Evolutionary conservation across 2,329 filamentous ascomycete genomes (phyloP).

Genomic region (Camptophora hylomeconis): DNA sequence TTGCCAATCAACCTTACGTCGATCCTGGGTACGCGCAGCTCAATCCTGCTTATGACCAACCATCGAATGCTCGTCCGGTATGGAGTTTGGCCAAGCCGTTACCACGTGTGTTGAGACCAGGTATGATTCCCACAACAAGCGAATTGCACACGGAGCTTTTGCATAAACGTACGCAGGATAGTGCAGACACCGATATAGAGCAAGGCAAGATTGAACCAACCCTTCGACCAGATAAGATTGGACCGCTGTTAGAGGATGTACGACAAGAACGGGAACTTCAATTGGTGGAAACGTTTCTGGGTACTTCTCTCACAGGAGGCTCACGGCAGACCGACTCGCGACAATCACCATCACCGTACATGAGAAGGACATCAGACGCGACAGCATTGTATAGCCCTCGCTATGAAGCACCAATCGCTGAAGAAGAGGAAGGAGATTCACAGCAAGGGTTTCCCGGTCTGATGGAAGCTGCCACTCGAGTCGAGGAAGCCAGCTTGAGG

Average conservation of each 20-base stretch:
- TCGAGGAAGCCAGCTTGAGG: conserved; percentile 15
- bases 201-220: conserved; percentile 8
- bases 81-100: conserved; percentile 42
- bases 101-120: conserved; percentile 39
- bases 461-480: conserved; percentile 6
- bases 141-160: conserved; percentile 22
- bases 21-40: conserved; percentile 40
- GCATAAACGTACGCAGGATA: conserved; percentile 3
- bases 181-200: conserved; percentile 5
- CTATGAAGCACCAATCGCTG: conserved; percentile 5
- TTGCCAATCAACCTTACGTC: conserved; percentile 33
- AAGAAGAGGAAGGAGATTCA: conserved; percentile 6
- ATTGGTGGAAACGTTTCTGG: conserved; percentile 5
- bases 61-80: conserved; percentile 35
- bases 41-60: conserved; percentile 42
- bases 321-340: conserved; percentile 4
- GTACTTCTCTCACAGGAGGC: too few species aligned
- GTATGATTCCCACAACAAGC: conserved; percentile 37
- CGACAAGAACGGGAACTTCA: conserved; percentile 8
- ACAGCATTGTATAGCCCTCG: conserved; percentile 5
- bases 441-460: conserved; percentile 5
- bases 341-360: conserved; percentile 6
- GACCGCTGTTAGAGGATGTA: conserved; percentile 6
- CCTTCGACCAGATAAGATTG: conserved; percentile 5
- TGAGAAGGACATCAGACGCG: conserved; percentile 1